phyloP scores from a whole-genome alignment of 176 grass and related monocot genomes.

The Alopecurus myosuroides region DNA sequence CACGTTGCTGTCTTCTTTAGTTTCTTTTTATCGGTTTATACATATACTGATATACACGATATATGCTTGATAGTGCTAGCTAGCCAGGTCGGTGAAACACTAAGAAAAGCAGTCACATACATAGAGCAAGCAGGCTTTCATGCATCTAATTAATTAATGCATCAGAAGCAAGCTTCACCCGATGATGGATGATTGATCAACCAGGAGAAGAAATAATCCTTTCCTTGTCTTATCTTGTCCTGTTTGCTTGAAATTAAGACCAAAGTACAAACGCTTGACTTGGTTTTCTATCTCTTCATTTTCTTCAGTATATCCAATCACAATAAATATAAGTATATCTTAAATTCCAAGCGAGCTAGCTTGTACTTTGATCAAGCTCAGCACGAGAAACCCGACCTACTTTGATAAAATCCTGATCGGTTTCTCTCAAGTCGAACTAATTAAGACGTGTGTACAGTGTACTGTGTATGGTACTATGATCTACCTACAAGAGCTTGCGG shows the following conservation, averaged over 20 bases:
- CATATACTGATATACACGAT: background rate
- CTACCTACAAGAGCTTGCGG: background rate
- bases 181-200: background rate
- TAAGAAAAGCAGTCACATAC: background rate
- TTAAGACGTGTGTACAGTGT: background rate
- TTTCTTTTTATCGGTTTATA: background rate
- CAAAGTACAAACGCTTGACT: background rate
- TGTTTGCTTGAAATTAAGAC: background rate
- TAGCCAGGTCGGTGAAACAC: background rate
- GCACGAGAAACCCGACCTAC: background rate
- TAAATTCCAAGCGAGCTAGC: background rate
- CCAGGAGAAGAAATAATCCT: background rate
- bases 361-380: background rate
- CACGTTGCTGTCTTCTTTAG: background rate
- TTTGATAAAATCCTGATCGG: background rate
- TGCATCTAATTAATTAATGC: background rate
- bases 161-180: background rate
- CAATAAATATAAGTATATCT: background rate
- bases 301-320: background rate
- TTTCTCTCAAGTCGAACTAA: background rate
- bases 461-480: background rate
- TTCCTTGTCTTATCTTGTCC: background rate
- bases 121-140: too few relatives aligned
- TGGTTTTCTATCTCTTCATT: background rate
- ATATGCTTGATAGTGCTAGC: background rate